These are phyloP conservation scores for Candida corydali DNA, from an alignment of 805 yeast genomes.

Conservation along the genomic window DNA sequence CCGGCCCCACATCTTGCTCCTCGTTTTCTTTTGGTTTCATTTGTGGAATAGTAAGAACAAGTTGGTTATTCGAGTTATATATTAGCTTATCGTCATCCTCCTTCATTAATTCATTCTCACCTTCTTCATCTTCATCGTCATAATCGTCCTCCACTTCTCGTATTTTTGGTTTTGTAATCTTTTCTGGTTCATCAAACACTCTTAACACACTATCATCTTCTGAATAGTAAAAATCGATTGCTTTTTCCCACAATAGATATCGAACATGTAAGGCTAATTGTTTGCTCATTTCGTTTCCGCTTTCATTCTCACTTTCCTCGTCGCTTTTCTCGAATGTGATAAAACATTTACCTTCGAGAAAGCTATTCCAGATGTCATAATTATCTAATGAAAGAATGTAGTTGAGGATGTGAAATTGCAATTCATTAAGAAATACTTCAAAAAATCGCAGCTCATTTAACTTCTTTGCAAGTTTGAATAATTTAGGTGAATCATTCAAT, in stretches of 20 bases:
- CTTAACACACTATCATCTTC: constrained; percentile 12
- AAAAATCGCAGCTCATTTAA: constrained; percentile 29
- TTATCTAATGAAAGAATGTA: constrained; percentile 27
- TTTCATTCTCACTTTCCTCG: constrained; percentile 31
- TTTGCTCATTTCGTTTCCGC: constrained; percentile 29
- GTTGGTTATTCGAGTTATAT: constrained; percentile 25
- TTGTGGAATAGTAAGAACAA: constrained; percentile 30
- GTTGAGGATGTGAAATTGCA: constrained; percentile 28
- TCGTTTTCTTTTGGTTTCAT: constrained; percentile 7
- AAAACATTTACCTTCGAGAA: constrained; percentile 36
- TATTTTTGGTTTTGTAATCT: constrained; percentile 10
- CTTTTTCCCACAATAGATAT: constrained; percentile 70
- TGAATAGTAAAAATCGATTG: constrained; percentile 44
- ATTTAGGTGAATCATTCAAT: constrained; percentile 24
- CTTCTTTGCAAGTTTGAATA: constrained; percentile 33
- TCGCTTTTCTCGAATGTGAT: constrained; percentile 14
- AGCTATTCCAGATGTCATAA: constrained; percentile 30
- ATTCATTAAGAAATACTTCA: constrained; percentile 30
- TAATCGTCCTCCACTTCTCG: constrained; percentile 22
- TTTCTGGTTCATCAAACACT: not conserved
- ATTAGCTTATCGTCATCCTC: constrained; percentile 13
- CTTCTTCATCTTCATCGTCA: constrained; percentile 19
- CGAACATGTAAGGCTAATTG: constrained; percentile 57
- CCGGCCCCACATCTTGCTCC: constrained; percentile 43
- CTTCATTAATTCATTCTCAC: constrained; percentile 32